Base-by-base conservation (phyloP, 202 grass and related monocot genomes). In the Setaria viridis region DNA sequence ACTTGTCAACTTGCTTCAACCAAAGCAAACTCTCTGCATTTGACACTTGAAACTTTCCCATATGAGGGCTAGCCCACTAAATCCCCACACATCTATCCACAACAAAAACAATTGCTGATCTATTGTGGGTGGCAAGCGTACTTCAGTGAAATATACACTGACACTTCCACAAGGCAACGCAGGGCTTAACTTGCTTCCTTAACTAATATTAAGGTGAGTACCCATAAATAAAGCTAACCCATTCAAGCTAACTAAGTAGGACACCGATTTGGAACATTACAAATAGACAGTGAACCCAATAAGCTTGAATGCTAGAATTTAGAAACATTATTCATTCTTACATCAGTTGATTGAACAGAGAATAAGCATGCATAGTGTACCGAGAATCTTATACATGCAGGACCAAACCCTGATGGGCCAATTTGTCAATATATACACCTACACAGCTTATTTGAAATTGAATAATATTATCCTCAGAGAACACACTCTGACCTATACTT, bases 21-120 rank as follows among this genome's bases (percentile, higher is more conserved):
- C 54, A 78, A 72, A 73, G 50, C 9, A 39, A 85, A 88, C 14
- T 78, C 21, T 79, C 9, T 4, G 17, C 39, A 45, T 30, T 81
- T 64, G 45, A 66, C 56, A 90, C 51, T 78, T 78, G 54, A 29
- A 10, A 20, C 34, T 29, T 39, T 21, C 32, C 17, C 8, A 72
- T 82, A 65, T 8, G 9, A 86, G 37, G 21, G 70, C 47, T 63
- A 80, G 20, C 35, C 46, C 54, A 87, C 46, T 82, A 42, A 60
- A 48, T 3, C 49, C 34, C 65, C 65, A 86, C 72, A 66, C 35
- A 72, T 49, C 55, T 81, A 81, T 66, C 72, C 57, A 21, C 14
- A 72, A 32, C 4, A 77, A 86, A 82, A 85, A 70, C 57, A 90
- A 82, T 56, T 82, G 74, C 16, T 65, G 64, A 29, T 77, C 39